Evolutionary conservation across 1,139 yeast genomes (phyloP), one percentile per base, ranked within the genome.

Genomic region (Saccharomyces hybrid): DNA sequence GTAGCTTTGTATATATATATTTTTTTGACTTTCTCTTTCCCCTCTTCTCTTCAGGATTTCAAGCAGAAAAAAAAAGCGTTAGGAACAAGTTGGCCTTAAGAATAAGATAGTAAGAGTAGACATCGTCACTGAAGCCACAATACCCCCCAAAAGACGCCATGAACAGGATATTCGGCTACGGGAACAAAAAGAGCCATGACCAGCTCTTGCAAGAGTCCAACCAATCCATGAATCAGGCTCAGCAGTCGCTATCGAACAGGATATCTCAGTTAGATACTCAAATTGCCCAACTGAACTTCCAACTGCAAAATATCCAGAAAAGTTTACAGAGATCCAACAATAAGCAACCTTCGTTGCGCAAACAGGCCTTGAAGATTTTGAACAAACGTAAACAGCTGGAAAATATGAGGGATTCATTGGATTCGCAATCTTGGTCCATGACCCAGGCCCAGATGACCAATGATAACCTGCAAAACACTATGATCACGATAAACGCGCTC

Each of bases 391-490:
- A 88, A 67, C 96, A 88, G 70, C 81, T 91, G 50, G 99, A 91
- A 68, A 81, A 86, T 1, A 98, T 91, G 74, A 87, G 88, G 65
- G 97, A 91, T 68, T 95, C 90, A 65, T 73, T 95, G 60, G 95
- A 90, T 70, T 81, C 86, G 52, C 99, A 95, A 71, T 83, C 89
- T 57, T 93, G 98, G 97, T 91, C 93, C 63, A 93, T 95, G 88
- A 87, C 95, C 51, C 98, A 90, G 70, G 97, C 98, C 1, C 86
- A 90, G 56, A 87, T 91, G 93, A 93, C 97, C 9, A 91, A 97
- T 13, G 98, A 91, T 60, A 93, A 91, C 67, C 77, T 93, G 63
- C 84, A 90, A 65, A 95, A 95, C 71, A 93, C 97, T 20, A 86
- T 93, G 95, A 87, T 90, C 48, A 93, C 98, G 0, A 86, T 93